Base-by-base conservation (phyloP, 768 basidiomycete genomes). In the Agaricus blazei region DNA sequence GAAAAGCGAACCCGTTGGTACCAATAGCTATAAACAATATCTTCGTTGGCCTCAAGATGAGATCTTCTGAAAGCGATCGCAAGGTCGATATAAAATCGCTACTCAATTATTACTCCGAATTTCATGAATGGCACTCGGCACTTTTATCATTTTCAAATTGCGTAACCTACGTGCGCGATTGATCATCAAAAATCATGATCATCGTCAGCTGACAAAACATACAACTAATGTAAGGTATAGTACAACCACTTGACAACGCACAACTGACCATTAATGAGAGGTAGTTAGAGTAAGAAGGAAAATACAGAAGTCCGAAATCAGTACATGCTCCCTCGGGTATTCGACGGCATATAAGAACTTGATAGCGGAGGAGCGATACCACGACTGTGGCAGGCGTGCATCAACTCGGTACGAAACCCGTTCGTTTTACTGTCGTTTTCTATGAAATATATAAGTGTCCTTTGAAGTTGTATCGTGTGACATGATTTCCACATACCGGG, bases 401-500 rank as follows among this genome's bases (percentile, higher is more conserved):
- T 44, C 3, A 56, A 12, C 19, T 50, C 40, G 9, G 9, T 15
- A 4, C 54, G 54, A 8, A 56, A 44, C 1, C 12, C 34, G 15
- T 56, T 48, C 12, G 54, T 56, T 23, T 31, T 48, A 36, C 28
- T 37, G 9, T 43, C 31, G 11, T 56, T 56, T n/a, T 56, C 54
- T 56, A 23, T 11, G 28, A n/a, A 14, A 7, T 15, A n/a, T 23
- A n/a, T 26, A 6, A 36, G 24, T 15, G 43, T 23, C 27, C 29
- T 31, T 4, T 23, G 15, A 38, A 27, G 6, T 1, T 14, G 14
- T 14, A 36, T 11, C 11, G 12, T 9, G 28, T 15, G 5, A 8
- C 19, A 4, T 28, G 6, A 14, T 3, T 41, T 27, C 12, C 15
- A 68, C 74, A 52, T 63, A 80, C 79, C 59, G 9, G 70, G 64